Evolutionary conservation across 176 grass and related monocot species (phyloP).

Genomic region (Zizania latifolia): DNA sequence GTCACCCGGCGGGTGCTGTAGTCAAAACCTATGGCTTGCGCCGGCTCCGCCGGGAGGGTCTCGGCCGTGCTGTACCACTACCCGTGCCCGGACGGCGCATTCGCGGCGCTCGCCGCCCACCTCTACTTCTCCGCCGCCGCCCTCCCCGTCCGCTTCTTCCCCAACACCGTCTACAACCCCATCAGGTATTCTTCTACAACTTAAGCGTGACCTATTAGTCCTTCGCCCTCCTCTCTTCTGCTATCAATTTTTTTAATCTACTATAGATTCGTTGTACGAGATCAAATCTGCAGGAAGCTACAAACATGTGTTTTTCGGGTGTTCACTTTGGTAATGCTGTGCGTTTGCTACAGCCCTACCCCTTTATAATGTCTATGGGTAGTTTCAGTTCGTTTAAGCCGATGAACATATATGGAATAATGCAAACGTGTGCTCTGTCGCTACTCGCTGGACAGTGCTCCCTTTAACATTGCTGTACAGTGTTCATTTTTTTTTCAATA

Average conservation of each 20-base stretch:
- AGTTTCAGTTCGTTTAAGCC: background rate
- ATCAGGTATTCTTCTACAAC: conserved; percentile 44
- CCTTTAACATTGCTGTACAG: too few relatives aligned
- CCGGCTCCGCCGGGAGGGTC: conserved; percentile 31
- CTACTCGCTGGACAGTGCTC: too few relatives aligned
- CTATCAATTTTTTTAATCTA: background rate
- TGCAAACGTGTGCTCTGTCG: too few relatives aligned
- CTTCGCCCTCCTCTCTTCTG: background rate
- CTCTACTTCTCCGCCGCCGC: conserved; percentile 83
- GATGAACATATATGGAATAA: too few relatives aligned
- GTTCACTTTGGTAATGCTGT: background rate
- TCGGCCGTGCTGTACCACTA: conserved; percentile 93
- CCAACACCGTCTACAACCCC: conserved; percentile 85
- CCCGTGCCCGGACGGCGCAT: conserved; percentile 86
- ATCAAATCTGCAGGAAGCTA: background rate
- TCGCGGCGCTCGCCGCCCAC: conserved; percentile 85
- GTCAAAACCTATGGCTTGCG: conserved; percentile 15
- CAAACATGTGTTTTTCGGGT: background rate
- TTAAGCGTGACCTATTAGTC: background rate
- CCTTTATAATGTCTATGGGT: background rate
- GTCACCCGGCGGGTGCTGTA: background rate
- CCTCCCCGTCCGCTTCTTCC: conserved; percentile 70
- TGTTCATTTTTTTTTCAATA: too few relatives aligned
- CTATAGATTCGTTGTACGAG: background rate
- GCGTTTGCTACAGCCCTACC: background rate